Conservation (phyloP, 225 moss, liverwort and hornwort species). For the Bryum argenteum region DNA sequence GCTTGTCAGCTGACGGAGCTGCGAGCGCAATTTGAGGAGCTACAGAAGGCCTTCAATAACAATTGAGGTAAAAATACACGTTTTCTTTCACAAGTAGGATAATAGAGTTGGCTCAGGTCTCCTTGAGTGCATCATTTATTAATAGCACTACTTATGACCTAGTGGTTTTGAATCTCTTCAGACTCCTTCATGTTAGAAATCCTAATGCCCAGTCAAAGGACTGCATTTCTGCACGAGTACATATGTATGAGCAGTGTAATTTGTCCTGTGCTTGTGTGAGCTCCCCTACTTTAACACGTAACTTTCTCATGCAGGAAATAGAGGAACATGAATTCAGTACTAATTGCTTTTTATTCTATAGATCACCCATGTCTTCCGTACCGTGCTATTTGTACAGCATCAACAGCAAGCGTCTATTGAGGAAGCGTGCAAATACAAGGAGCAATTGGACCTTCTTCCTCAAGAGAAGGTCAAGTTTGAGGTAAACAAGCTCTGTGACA, state of each 20-base stretch:
- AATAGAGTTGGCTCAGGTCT: not conserved
- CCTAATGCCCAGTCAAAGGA: not conserved
- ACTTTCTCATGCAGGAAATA: not conserved
- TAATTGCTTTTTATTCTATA: not conserved
- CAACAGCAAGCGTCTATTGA: constrained; percentile 55
- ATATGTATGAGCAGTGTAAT: not conserved
- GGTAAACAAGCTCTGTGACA: constrained; percentile 38
- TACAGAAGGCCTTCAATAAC: constrained; percentile 54
- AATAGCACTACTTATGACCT: not conserved
- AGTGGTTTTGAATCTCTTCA: not conserved
- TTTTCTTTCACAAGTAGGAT: too few relatives aligned
- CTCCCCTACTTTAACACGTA: not conserved
- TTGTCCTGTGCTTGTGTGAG: not conserved
- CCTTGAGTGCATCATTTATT: not conserved
- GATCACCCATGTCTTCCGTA: constrained; percentile 13
- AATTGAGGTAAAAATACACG: constrained; percentile 46
- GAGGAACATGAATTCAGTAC: not conserved
- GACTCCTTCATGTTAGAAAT: not conserved
- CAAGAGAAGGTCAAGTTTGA: constrained; percentile 61
- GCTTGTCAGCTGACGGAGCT: constrained; percentile 66
- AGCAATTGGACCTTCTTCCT: constrained; percentile 48
- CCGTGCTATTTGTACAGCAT: constrained; percentile 41
- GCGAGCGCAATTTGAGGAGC: constrained; percentile 58
- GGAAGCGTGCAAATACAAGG: constrained; percentile 59
- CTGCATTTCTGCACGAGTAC: not conserved